Evolutionary conservation across 352 stramenopile species (phyloP), one percentile per base, ranked within the genome.

Genomic region (Pythium sukuiense): DNA sequence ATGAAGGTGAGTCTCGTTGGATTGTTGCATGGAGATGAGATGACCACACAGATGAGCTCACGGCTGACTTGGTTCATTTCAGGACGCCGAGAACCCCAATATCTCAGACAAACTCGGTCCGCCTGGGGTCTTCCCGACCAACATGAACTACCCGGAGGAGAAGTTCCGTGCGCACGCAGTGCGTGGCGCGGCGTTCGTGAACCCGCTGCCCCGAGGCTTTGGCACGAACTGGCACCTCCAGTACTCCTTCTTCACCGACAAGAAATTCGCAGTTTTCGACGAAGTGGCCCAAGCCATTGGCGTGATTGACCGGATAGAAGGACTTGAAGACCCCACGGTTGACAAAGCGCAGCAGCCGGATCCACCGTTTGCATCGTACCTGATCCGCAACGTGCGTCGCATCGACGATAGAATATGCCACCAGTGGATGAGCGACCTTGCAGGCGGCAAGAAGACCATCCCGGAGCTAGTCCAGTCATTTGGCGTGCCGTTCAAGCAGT

Each of bases 161-260:
- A 89, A 94, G 48, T 96, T 94, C 33, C 85, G 84, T 6, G 73
- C 83, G 16, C 86, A 94, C 65, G 82, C 87, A 13, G 54, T 90
- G 32, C 83, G 87, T 14, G 89, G 83, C 29, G 71, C 76, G 3
- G 80, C 87, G n/a, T 95, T 83, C 67, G 85, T 95, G 57, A 92
- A 84, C 65, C 80, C 79, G 6, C 59, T 92, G 30, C 85, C 87
- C 6, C 74, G 83, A n/a, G 87, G 85, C 0, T 92, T 95, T 55
- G 85, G 83, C 13, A 76, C 80, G 58, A 84, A 91, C 58, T 93
- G 83, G 87, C 87, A 95, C 69, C 61, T 88, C 43, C 87, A 95
- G 60, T 95, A 95, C 59, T 92, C 85, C 29, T 82, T 80, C 30
- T 96, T 96, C 71, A 89, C 79, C 14, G 83, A 94, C 70, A 93